phyloP scores from a whole-genome alignment of 495 filamentous ascomycete genomes.

The Aspergillus asperescens region DNA sequence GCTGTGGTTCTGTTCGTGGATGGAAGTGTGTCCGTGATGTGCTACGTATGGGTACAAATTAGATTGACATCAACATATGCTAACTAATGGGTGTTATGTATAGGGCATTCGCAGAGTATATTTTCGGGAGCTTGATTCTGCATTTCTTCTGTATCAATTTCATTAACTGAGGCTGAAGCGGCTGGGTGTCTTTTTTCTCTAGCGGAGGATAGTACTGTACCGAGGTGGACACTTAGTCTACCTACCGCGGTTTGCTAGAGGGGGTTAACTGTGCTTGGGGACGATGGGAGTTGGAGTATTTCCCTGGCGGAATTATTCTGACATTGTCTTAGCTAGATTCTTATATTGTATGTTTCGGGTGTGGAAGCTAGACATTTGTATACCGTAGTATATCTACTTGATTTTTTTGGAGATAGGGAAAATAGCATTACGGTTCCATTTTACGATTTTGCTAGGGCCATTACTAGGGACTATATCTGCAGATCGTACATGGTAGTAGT shows the following conservation, averaged over 20 bases:
- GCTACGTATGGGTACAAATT: too few species aligned
- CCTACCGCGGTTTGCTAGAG: neutral
- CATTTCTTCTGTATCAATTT: slow-evolving; percentile 99
- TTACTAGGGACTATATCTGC: too few species aligned
- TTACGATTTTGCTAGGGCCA: too few species aligned
- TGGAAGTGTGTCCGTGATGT: too few species aligned
- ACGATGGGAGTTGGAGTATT: too few species aligned
- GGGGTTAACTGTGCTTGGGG: neutral
- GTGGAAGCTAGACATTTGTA: neutral
- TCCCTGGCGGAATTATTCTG: slow-evolving; percentile 11
- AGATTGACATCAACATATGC: too few species aligned
- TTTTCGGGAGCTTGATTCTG: slow-evolving; percentile 88
- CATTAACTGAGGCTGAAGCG: slow-evolving; percentile 65
- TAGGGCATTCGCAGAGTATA: slow-evolving; percentile 94
- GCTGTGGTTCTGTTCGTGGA: neutral
- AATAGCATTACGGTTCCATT: too few species aligned
- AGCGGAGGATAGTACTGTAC: too few species aligned
- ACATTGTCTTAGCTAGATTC: neutral
- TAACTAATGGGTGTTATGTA: slow-evolving; percentile 5
- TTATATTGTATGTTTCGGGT: neutral
- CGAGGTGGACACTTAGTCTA: neutral
- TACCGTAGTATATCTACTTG: neutral
- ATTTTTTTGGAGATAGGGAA: too few species aligned
- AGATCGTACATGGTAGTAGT: too few species aligned
- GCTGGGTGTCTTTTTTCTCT: slow-evolving; percentile 7